A percentile compares a stretch with the other conserved stretches of the same genome.
Evolutionary conservation across 257 asterid genomes (phyloP).

Genomic region (Mitragyna speciosa): DNA sequence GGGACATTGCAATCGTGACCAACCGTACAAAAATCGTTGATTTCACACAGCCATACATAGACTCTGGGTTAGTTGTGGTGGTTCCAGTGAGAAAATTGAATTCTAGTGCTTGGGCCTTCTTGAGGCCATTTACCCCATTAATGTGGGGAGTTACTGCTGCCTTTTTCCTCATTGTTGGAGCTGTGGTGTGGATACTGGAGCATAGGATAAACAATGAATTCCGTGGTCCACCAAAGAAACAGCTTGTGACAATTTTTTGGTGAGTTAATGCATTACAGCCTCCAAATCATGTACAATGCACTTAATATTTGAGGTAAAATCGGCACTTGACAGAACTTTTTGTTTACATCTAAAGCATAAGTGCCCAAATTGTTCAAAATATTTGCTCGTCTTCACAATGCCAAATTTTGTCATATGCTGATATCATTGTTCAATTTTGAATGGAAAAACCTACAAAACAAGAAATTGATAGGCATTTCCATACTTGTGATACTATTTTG

Average conservation of each 20-base stretch:
- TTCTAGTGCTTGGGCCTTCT: conserved; percentile 70
- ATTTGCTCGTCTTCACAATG: not conserved
- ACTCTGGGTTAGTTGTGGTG: conserved; percentile 77
- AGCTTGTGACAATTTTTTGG: conserved; percentile 67
- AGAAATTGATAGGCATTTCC: no score
- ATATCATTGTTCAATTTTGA: not conserved
- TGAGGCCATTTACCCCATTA: conserved; percentile 64
- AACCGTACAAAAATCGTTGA: conserved; percentile 72
- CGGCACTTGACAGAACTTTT: not conserved
- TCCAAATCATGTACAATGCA: not conserved
- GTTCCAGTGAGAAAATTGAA: conserved; percentile 49
- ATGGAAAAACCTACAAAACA: not conserved
- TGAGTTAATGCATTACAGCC: conserved; percentile 28
- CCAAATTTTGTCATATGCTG: not conserved
- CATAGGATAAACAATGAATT: conserved; percentile 78
- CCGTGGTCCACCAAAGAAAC: conserved; percentile 79
- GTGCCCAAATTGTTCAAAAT: not conserved
- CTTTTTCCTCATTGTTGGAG: conserved; percentile 60
- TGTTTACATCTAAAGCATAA: not conserved
- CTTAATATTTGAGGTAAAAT: not conserved
- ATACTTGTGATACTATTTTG: not conserved
- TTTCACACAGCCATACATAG: conserved; percentile 82
- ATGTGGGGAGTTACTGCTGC: conserved; percentile 70
- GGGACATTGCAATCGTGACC: conserved; percentile 72
- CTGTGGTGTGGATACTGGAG: conserved; percentile 75